A percentile compares a stretch with the other conserved stretches of the same genome.
These are phyloP conservation scores for Leccinum pellstonianum DNA, from an alignment of 768 basidiomycete genomes.

Conservation along the genomic window DNA sequence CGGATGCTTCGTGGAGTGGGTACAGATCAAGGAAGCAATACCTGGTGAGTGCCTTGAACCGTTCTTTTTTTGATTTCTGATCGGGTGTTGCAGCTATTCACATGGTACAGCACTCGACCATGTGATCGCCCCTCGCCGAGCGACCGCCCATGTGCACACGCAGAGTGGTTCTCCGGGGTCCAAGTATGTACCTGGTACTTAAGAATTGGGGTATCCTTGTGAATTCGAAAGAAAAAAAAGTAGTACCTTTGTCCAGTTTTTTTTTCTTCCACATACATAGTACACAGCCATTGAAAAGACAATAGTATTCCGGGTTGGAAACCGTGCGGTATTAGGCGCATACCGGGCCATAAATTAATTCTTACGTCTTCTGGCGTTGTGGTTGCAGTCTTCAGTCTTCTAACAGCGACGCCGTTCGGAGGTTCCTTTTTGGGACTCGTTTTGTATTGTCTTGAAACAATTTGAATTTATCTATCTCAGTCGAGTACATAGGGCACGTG, in stretches of 20 bases:
- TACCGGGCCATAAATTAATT: no score
- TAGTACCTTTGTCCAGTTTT: background rate
- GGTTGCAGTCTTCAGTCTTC: no score
- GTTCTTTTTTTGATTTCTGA: background rate
- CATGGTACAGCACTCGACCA: constrained; percentile 12
- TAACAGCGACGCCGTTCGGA: no score
- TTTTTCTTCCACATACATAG: background rate
- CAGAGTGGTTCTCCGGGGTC: background rate
- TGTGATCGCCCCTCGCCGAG: background rate
- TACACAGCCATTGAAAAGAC: background rate
- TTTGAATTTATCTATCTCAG: no score
- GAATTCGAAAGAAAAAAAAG: background rate
- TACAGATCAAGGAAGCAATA: constrained; percentile 12
- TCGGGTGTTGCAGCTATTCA: constrained; percentile 7
- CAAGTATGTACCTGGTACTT: background rate
- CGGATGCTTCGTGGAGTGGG: constrained; percentile 10
- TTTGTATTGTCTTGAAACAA: no score
- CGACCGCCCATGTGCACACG: background rate
- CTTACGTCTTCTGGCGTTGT: no score
- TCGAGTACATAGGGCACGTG: no score
- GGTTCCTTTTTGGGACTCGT: no score
- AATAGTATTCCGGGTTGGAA: no score
- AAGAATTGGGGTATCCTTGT: background rate
- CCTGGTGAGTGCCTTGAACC: constrained; percentile 7
- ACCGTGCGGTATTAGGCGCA: no score